These are phyloP conservation scores for Neurospora sp. DNA, from an alignment of 495 filamentous ascomycete species.

Conservation along the genomic window DNA sequence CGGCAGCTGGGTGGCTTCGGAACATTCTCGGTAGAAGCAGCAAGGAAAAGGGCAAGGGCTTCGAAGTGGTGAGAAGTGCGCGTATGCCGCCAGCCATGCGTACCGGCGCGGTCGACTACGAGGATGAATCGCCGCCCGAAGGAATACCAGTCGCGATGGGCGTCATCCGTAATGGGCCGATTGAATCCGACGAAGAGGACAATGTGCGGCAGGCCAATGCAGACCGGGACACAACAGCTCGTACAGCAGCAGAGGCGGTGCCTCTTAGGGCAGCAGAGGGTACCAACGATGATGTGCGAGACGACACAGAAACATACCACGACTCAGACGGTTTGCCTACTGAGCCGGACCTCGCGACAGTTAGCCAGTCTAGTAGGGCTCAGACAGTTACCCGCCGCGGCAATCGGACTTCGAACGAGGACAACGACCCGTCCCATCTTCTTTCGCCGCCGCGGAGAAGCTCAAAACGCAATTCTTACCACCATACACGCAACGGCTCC, in stretches of 20 bases:
- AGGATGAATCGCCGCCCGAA: conserved; percentile 39
- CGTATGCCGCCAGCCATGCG: conserved; percentile 55
- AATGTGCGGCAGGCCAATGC: conserved; percentile 18
- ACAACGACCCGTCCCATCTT: conserved; percentile 14
- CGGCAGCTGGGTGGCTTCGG: conserved; percentile 81
- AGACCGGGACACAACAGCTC: conserved; percentile 8
- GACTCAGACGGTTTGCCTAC: not conserved
- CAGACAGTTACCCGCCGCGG: not conserved
- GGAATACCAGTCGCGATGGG: conserved; percentile 50
- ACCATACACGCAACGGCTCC: conserved; percentile 11
- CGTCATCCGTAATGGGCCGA: conserved; percentile 45
- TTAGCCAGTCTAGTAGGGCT: not conserved
- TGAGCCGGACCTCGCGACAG: not conserved
- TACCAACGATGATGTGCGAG: conserved; percentile 24
- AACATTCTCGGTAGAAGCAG: conserved; percentile 68
- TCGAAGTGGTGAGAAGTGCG: conserved; percentile 87
- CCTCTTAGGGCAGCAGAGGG: conserved; percentile 37
- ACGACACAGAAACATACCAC: conserved; percentile 28
- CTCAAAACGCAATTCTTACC: conserved; percentile 43
- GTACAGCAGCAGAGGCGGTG: conserved; percentile 21
- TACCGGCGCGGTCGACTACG: conserved; percentile 41
- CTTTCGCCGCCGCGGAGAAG: conserved; percentile 44
- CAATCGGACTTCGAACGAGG: conserved; percentile 30
- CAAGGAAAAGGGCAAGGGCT: conserved; percentile 87
- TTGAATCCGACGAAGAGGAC: conserved; percentile 51